Evolutionary conservation across 495 filamentous ascomycete species (phyloP).

Genomic region (Neurospora terricola): DNA sequence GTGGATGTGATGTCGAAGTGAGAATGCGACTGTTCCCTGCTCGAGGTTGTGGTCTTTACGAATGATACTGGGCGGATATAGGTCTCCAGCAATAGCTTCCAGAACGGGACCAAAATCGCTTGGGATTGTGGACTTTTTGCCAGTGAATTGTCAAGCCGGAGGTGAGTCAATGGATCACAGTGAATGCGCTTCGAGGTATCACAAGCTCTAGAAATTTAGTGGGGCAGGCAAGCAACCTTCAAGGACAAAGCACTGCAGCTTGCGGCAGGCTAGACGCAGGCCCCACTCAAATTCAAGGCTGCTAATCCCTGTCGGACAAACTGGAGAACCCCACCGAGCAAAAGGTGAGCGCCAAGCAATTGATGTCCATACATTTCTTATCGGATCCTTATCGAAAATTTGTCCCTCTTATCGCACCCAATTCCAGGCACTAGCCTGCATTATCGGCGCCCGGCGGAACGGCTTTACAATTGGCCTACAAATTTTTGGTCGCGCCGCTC

Average conservation of each 20-base stretch:
- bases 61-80: not conserved
- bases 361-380: not conserved
- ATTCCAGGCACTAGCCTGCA: not conserved
- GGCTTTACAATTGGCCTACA: slow-evolving; percentile 22
- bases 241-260: not conserved
- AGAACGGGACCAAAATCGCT: not conserved
- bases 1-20: not conserved
- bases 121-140: not conserved
- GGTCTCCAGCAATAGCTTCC: not conserved
- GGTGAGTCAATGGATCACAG: not conserved
- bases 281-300: not conserved
- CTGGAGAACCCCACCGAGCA: not conserved
- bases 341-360: not conserved
- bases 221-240: not conserved
- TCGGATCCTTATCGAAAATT: not conserved
- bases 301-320: not conserved
- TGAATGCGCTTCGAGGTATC: not conserved
- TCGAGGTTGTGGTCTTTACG: not conserved
- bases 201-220: not conserved
- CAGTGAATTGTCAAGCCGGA: not conserved
- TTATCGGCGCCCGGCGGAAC: slow-evolving; percentile 6
- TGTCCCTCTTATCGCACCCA: not conserved
- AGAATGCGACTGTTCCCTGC: not conserved
- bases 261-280: not conserved
- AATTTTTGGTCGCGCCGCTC: slow-evolving; percentile 13